phyloP scores from a whole-genome alignment of 2,329 filamentous ascomycete species.

The Clonostachys chloroleuca region DNA sequence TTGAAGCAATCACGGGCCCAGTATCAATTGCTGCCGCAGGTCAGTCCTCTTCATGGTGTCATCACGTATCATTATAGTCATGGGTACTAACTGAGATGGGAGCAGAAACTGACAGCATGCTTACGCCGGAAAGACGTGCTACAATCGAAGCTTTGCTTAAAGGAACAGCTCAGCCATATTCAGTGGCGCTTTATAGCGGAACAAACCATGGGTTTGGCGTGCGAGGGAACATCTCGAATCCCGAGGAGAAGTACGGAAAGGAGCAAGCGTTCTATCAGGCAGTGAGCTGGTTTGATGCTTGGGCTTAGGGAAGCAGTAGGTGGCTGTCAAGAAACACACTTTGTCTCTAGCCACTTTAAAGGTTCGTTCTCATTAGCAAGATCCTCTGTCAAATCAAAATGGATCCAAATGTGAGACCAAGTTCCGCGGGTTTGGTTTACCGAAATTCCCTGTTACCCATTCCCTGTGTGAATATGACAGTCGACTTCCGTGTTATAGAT shows the following conservation, averaged over 20 bases:
- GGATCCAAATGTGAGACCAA: no score
- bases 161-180: constrained; percentile 47
- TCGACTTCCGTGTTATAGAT: no score
- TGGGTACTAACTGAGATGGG: background rate
- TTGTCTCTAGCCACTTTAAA: no score
- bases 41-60: constrained; percentile 13
- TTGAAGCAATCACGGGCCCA: constrained; percentile 45
- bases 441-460: no score
- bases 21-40: constrained; percentile 53
- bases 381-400: no score
- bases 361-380: no score
- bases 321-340: no score
- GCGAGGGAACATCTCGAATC: constrained; percentile 49
- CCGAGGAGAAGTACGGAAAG: constrained; percentile 60
- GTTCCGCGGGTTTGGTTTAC: no score
- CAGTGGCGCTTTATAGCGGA: constrained; percentile 61
- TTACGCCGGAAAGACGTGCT: constrained; percentile 43
- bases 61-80: background rate
- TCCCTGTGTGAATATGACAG: no score
- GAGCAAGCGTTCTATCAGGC: constrained; percentile 72
- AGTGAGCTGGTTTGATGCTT: constrained; percentile 65
- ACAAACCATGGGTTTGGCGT: constrained; percentile 69
- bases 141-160: constrained; percentile 49
- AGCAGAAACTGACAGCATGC: constrained; percentile 47
- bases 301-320: constrained; percentile 8